These are phyloP conservation scores for Nemania serpens DNA, from an alignment of 2,329 filamentous ascomycete species.

Conservation along the genomic window DNA sequence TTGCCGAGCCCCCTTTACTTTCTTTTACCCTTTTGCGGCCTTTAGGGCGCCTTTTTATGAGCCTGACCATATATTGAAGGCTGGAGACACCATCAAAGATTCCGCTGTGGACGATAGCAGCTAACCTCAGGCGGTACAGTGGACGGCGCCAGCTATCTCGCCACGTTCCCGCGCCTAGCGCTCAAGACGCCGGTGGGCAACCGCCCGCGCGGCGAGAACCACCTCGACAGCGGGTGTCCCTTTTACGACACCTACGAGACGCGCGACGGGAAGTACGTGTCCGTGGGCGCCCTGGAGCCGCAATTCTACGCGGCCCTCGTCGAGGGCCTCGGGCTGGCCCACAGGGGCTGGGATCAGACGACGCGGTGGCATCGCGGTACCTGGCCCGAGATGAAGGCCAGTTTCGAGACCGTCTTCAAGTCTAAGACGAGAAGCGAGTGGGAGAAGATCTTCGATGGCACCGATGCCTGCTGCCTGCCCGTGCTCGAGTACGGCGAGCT, in stretches of 20 bases:
- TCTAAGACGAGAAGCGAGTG: conserved; percentile 75
- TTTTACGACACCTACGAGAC: conserved; percentile 92
- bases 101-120: neutral
- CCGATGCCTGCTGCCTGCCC: conserved; percentile 91
- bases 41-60: no score
- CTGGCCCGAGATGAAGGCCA: conserved; percentile 69
- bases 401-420: conserved; percentile 69
- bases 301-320: conserved; percentile 78
- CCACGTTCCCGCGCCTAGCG: conserved; percentile 74
- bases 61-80: no score
- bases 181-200: conserved; percentile 67
- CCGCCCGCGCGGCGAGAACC: conserved; percentile 71
- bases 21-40: neutral
- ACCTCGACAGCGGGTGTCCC: conserved; percentile 82
- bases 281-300: conserved; percentile 88
- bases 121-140: conserved; percentile 50
- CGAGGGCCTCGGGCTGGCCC: conserved; percentile 65
- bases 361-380: conserved; percentile 60
- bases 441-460: conserved; percentile 85
- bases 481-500: conserved; percentile 70
- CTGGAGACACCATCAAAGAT: neutral
- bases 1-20: no score
- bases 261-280: conserved; percentile 76
- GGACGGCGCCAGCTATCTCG: conserved; percentile 80
- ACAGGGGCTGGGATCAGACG: conserved; percentile 54